These are phyloP conservation scores for Fusarium chuoi DNA, from an alignment of 2,329 filamentous ascomycete genomes.

Conservation along the genomic window DNA sequence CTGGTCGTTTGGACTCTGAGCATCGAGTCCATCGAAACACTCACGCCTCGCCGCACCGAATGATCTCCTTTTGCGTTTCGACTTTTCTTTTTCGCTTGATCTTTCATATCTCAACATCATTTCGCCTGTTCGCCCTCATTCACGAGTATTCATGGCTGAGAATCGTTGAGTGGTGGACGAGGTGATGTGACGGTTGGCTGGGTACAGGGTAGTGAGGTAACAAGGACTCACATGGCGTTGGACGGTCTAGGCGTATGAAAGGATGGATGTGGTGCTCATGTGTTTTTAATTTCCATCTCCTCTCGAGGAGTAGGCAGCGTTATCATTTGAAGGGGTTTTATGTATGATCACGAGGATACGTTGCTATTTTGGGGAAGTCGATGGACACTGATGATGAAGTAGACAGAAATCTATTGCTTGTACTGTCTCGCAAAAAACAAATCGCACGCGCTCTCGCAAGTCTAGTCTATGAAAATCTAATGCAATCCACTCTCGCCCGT, in stretches of 20 bases:
- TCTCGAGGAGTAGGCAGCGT: too few species aligned
- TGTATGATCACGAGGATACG: neutral
- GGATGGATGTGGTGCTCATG: neutral
- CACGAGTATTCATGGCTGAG: neutral
- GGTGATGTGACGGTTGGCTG: too few species aligned
- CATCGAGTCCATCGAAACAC: neutral
- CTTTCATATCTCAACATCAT: neutral
- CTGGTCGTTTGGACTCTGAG: neutral
- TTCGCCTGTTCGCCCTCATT: neutral
- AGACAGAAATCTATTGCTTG: constrained; percentile 9
- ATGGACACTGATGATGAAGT: neutral
- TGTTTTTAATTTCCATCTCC: neutral
- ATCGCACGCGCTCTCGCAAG: constrained; percentile 5
- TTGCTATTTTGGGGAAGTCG: neutral
- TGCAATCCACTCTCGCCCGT: constrained; percentile 57
- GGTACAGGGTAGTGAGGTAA: neutral
- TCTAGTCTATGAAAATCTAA: constrained; percentile 17
- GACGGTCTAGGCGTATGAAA: neutral
- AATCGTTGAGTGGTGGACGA: neutral
- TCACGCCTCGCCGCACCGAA: neutral
- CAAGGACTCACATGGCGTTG: neutral
- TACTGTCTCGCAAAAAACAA: constrained; percentile 10
- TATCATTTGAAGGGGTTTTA: neutral
- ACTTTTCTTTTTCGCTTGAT: neutral
- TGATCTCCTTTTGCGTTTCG: neutral